A percentile compares a stretch with the other conserved stretches of the same genome.
These are phyloP conservation scores for Saposhnikovia divaricata DNA, from an alignment of 129 eudicot species.

Conservation along the genomic window DNA sequence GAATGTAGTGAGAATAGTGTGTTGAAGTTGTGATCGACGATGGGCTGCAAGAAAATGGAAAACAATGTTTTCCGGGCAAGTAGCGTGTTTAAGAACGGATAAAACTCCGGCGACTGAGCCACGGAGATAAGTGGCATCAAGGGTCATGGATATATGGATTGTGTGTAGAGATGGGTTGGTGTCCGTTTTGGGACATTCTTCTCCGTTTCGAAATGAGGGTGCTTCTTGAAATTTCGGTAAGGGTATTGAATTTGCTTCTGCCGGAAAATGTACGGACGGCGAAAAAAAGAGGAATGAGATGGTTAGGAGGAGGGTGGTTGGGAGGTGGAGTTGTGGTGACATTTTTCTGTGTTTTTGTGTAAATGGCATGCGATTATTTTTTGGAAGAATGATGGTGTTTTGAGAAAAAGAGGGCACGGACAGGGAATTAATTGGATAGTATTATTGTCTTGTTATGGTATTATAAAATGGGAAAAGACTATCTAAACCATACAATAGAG, in stretches of 20 bases:
- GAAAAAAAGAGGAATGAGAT: conserved; percentile 23
- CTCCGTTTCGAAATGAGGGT: conserved; percentile 75
- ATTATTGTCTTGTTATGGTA: not conserved
- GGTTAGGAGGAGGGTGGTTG: conserved; percentile 23
- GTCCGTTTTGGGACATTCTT: conserved; percentile 34
- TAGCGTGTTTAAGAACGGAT: conserved; percentile 75
- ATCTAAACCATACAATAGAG: too few relatives aligned
- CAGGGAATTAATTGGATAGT: not conserved
- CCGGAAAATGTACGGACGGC: conserved; percentile 12
- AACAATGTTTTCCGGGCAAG: conserved; percentile 76
- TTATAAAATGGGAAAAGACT: too few relatives aligned
- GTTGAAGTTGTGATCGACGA: conserved; percentile 41
- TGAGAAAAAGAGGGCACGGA: not conserved
- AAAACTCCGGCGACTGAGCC: conserved; percentile 86
- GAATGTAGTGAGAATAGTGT: conserved; percentile 51
- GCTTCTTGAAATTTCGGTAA: conserved; percentile 65
- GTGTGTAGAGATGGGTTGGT: conserved; percentile 6
- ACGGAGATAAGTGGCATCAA: conserved; percentile 84
- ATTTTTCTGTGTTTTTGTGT: not conserved
- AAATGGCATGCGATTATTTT: conserved; percentile 8
- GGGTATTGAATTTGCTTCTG: not conserved
- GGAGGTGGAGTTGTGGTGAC: conserved; percentile 27
- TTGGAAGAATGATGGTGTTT: not conserved
- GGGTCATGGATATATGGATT: conserved; percentile 86
- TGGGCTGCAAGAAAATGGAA: conserved; percentile 73